Conservation (phyloP, 495 filamentous ascomycete genomes). For the Penicillium egyptiacum region DNA sequence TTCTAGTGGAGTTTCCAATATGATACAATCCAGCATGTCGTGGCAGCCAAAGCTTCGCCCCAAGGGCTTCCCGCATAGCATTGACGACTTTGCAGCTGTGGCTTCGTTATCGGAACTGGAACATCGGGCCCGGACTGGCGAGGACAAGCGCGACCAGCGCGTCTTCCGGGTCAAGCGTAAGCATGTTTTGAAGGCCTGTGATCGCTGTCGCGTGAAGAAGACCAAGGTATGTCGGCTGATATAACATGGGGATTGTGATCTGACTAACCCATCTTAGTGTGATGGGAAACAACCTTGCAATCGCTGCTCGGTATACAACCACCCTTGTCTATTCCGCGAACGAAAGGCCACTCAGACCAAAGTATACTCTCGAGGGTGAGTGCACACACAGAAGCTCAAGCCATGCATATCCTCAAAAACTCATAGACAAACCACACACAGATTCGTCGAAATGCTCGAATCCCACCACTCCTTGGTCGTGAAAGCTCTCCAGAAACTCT, state of each 20-base stretch:
- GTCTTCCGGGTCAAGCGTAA: slow-evolving; percentile 53
- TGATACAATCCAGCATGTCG: slow-evolving; percentile 33
- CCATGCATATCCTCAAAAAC: background rate
- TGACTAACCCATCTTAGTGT: slow-evolving; percentile 35
- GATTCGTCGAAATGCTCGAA: slow-evolving; percentile 52
- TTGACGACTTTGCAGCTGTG: slow-evolving; percentile 37
- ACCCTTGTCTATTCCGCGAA: slow-evolving; percentile 49
- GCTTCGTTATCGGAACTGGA: slow-evolving; percentile 39
- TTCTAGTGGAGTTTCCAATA: slow-evolving; percentile 6
- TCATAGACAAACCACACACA: slow-evolving; percentile 13
- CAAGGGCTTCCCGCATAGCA: slow-evolving; percentile 43
- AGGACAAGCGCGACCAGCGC: slow-evolving; percentile 46
- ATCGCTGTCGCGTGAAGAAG: slow-evolving; percentile 52
- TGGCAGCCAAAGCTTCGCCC: slow-evolving; percentile 47
- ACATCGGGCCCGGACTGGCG: slow-evolving; percentile 28
- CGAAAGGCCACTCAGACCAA: slow-evolving; percentile 50
- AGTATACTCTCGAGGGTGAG: slow-evolving; percentile 50
- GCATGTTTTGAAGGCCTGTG: slow-evolving; percentile 50
- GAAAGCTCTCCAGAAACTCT: slow-evolving; percentile 46
- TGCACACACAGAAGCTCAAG: background rate
- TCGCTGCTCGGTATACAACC: slow-evolving; percentile 49
- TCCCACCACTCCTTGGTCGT: slow-evolving; percentile 48
- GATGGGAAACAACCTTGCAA: slow-evolving; percentile 53
- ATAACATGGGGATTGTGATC: background rate
- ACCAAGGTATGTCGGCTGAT: slow-evolving; percentile 39